Base-by-base conservation (phyloP, 169 alveolate genomes). In the Blepharisma undulans region DNA sequence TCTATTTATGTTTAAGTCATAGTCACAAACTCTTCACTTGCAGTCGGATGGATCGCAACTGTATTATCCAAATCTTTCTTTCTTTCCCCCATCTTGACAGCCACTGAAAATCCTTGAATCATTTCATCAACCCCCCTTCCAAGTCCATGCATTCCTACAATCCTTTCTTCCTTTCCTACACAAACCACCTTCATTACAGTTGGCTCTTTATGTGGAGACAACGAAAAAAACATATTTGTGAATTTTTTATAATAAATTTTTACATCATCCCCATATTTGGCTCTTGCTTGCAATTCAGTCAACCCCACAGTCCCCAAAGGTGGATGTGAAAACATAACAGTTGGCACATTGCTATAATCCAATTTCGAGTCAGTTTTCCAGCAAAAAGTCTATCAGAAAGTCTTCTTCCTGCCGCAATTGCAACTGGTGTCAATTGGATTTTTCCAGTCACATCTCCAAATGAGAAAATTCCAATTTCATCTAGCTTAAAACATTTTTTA, bases 361-460 rank as follows among this genome's bases (percentile, higher is more conserved):
- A 97, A 95, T 71, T 93, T 92, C 6, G 93, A 90, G 22, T 86
- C 91, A 74, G 93, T 84, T 33, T 21, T 1, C 87, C 92, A 74
- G 74, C 85, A 88, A 97, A 99, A 21, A 99, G 87, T 84, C 99
- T 97, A 80, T 97, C 98, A 22, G 99, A 97, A 36, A 99, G 93
- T 32, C 95, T 97, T 88, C 99, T 96, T 22, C 99, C 99, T 7
- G 99, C 99, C 25, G 97, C 98, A 33, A 98, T 98, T 19, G 99
- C 99, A 72, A 98, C 98, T 2, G 99, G 99, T 22, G 99, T 98
- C 74, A 98, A 88, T 92, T 97, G 97, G 72, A 94, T 89, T 92
- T 91, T 85, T 19, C 96, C 95, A 78, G 91, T 86, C 72, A 91
- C 95, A 92, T 95, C 97, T 5, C 98, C 98, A 27, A 96, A 33